phyloP scores from a whole-genome alignment of 1,284 basidiomycete species.

The Irpex lacteus region DNA sequence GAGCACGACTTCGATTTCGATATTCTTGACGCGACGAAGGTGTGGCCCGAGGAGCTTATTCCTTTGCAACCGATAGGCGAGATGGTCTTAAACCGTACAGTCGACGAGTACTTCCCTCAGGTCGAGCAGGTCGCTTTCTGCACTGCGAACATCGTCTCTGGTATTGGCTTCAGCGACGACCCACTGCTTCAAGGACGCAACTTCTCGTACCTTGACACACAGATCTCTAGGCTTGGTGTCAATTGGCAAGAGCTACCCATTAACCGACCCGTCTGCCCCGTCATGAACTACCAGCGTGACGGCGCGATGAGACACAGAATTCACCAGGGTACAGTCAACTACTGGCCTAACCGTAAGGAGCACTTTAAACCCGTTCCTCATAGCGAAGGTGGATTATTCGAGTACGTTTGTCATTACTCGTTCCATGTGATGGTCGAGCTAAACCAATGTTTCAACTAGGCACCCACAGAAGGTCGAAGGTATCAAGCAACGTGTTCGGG shows the following conservation, averaged over 20 bases:
- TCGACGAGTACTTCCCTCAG: constrained; percentile 81
- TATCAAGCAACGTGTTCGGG: constrained; percentile 66
- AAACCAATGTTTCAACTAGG: constrained; percentile 25
- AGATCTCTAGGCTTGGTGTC: constrained; percentile 70
- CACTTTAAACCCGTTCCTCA: constrained; percentile 46
- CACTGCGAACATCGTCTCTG: constrained; percentile 78
- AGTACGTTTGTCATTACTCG: constrained; percentile 34
- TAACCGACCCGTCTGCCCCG: constrained; percentile 80
- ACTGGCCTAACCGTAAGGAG: constrained; percentile 71
- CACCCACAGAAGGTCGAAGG: constrained; percentile 51
- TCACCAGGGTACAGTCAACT: constrained; percentile 62
- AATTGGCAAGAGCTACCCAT: constrained; percentile 78
- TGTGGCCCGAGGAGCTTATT: constrained; percentile 78
- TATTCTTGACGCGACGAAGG: constrained; percentile 81
- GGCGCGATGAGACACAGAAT: constrained; percentile 61
- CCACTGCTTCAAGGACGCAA: constrained; percentile 82
- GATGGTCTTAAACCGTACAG: constrained; percentile 63
- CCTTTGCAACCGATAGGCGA: constrained; percentile 77
- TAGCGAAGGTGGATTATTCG: constrained; percentile 56
- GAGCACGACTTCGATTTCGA: constrained; percentile 83
- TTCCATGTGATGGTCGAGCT: neutral
- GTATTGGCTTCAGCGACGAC: constrained; percentile 80
- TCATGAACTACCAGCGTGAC: constrained; percentile 71
- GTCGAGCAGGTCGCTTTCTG: constrained; percentile 84
- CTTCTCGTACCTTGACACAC: constrained; percentile 84